Percentiles rank a stretch among this genome's conserved stretches.
phyloP scores from a whole-genome alignment of 306 rosid species.

The Dryas drummondii region DNA sequence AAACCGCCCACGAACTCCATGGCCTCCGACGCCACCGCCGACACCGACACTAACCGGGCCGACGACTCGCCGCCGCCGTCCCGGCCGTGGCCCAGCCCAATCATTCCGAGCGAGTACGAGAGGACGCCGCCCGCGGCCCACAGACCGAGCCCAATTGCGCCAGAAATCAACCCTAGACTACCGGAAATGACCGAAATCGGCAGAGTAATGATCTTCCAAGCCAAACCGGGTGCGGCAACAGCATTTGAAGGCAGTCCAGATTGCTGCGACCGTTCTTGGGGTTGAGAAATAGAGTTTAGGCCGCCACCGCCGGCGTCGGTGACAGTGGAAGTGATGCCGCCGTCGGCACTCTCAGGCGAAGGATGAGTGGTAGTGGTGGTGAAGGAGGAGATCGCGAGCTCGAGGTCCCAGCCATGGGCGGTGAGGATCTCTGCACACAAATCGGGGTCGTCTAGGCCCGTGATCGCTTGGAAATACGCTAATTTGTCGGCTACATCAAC shows the following conservation, averaged over 20 bases:
- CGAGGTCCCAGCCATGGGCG: constrained; percentile 96
- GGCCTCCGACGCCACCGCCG: constrained; percentile 73
- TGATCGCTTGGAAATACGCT: constrained; percentile 84
- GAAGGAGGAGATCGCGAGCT: constrained; percentile 84
- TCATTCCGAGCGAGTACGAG: constrained; percentile 77
- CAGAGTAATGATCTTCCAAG: constrained; percentile 71
- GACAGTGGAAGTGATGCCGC: constrained; percentile 12
- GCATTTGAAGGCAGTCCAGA: constrained; percentile 32
- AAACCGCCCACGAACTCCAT: constrained; percentile 58
- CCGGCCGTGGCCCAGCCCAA: constrained; percentile 57
- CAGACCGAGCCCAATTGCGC: constrained; percentile 79
- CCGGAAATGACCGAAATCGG: constrained; percentile 88
- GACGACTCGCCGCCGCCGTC: constrained; percentile 34
- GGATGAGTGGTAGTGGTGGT: constrained; percentile 36
- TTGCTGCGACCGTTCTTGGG: constrained; percentile 13
- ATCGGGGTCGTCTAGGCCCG: constrained; percentile 83
- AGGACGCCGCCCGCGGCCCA: constrained; percentile 98
- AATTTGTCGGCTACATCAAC: constrained; percentile 70
- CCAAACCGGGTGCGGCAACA: constrained; percentile 54
- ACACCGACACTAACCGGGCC: constrained; percentile 55
- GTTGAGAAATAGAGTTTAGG: constrained; percentile 6
- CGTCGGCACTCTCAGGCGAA: constrained; percentile 7
- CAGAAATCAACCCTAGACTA: constrained; percentile 70
- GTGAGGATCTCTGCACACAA: constrained; percentile 83
- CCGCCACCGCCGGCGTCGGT: background rate